Evolutionary conservation across 768 basidiomycete species (phyloP), one percentile per base, ranked within the genome.

Genomic region (Pisolithus microcarpus): DNA sequence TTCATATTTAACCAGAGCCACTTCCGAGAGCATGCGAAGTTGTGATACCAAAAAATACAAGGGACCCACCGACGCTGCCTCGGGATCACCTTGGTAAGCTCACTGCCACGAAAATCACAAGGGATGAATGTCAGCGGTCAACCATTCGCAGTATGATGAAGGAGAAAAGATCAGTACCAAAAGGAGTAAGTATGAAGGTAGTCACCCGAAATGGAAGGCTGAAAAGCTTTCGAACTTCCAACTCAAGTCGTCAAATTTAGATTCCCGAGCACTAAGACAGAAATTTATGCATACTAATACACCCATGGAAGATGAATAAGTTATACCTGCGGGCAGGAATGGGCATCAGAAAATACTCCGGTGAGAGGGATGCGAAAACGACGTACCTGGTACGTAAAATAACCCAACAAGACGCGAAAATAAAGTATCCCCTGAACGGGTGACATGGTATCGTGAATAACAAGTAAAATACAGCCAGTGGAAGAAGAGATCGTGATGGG

Each of bases 171-270:
- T 56, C 37, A 55, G 50, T 23, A 49, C 54, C 42, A 52, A 49
- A 61, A 53, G 18, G 46, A 37, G 67, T 40, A 68, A 21, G 47
- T n/a, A 53, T 61, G 49, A 68, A 66, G 46, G 55, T 13, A 67
- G 58, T 57, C 56, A 52, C 65, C 63, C 57, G 21, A 63, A 63
- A 58, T 57, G 56, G 65, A 63, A 48, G 50, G 47, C 52, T 54
- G 56, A 63, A 57, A 23, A 45, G 26, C 26, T 39, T 48, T 40
- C 24, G 23, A 28, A 26, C 24, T 46, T 19, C 39, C 11, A 26
- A 42, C 15, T 43, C 13, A 7, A 45, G 28, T 15, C 3, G 16
- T 5, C 21, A 11, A 15, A 16, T 26, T n/a, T 13, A 24, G 23
- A 24, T 24, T 24, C 23, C 40, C 19, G 10, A 11, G 5, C 40